A percentile compares a stretch with the other conserved stretches of the same genome.
phyloP scores from a whole-genome alignment of 2,329 filamentous ascomycete genomes.

The Colletotrichum nymphaeae region DNA sequence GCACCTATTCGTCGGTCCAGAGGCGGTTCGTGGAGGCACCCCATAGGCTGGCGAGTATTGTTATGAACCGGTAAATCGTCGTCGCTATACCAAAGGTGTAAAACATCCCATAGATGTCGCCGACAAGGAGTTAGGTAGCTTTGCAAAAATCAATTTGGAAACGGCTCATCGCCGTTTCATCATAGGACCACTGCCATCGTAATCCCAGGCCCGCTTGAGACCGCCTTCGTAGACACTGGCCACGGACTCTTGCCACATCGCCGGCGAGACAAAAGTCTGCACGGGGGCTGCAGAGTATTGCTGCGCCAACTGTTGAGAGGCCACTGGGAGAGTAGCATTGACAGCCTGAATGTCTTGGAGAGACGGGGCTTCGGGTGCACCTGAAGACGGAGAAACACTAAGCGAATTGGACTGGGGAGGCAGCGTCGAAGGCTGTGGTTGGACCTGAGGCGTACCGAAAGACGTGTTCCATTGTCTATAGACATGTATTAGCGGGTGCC shows the following conservation, averaged over 20 bases:
- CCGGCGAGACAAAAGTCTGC: constrained; percentile 73
- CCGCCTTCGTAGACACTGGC: constrained; percentile 76
- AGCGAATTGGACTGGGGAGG: constrained; percentile 61
- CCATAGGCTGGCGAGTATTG: not conserved
- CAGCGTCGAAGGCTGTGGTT: constrained; percentile 54
- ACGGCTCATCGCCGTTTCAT: constrained; percentile 38
- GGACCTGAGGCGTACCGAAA: constrained; percentile 78
- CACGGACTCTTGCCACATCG: constrained; percentile 80
- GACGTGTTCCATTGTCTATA: constrained; percentile 92
- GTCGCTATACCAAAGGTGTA: not conserved
- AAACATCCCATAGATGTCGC: not conserved
- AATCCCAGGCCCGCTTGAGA: constrained; percentile 72
- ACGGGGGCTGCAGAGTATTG: constrained; percentile 65
- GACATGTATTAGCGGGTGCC: constrained; percentile 32
- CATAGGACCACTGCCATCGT: constrained; percentile 51
- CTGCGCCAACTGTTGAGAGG: constrained; percentile 59
- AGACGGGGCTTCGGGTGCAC: constrained; percentile 64
- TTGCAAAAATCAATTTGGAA: constrained; percentile 7
- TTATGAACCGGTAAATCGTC: not conserved
- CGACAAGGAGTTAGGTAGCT: not conserved
- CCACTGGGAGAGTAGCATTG: constrained; percentile 55
- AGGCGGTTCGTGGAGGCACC: not conserved
- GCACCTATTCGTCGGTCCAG: not conserved
- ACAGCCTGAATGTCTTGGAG: constrained; percentile 65
- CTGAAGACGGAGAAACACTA: constrained; percentile 64